Evolutionary conservation across 73 alveolate genomes (phyloP).

Genomic region (Stentor roeselii): DNA sequence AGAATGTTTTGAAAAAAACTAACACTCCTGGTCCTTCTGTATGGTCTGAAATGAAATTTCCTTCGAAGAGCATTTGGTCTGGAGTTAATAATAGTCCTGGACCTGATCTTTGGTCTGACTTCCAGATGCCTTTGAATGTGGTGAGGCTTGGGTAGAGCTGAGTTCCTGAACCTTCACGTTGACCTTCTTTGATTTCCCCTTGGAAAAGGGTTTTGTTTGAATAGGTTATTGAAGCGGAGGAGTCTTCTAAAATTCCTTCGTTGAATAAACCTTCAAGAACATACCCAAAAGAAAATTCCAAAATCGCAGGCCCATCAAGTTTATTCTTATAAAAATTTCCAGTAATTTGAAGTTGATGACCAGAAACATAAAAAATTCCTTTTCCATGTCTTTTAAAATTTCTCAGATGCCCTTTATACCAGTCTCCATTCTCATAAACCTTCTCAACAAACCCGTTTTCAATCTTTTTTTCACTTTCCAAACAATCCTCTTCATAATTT

Average conservation of each 20-base stretch:
- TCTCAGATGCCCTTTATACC: slow-evolving; percentile 89
- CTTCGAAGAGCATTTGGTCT: slow-evolving; percentile 1
- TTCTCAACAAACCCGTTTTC: slow-evolving; percentile 47
- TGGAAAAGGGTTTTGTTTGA: not conserved
- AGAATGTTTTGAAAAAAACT: not conserved
- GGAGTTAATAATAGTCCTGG: not conserved
- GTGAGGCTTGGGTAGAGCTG: slow-evolving; percentile 51
- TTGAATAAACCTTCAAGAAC: slow-evolving; percentile 65
- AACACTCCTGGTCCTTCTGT: slow-evolving; percentile 25
- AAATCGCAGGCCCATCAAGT: slow-evolving; percentile 59
- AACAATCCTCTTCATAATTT: not conserved
- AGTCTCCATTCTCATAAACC: slow-evolving; percentile 75
- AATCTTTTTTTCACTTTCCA: not conserved
- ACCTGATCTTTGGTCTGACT: not conserved
- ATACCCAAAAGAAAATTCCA: slow-evolving; percentile 53
- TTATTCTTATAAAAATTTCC: slow-evolving; percentile 74
- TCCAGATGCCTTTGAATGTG: slow-evolving; percentile 78
- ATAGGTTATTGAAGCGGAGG: slow-evolving; percentile 35
- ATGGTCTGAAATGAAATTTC: not conserved
- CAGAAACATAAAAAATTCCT: slow-evolving; percentile 63
- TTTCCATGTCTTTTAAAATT: slow-evolving; percentile 63
- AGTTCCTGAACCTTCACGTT: slow-evolving; percentile 79
- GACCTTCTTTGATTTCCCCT: slow-evolving; percentile 46
- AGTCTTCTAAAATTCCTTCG: slow-evolving; percentile 58
- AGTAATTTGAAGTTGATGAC: slow-evolving; percentile 66